Evolutionary conservation across 805 yeast species (phyloP).

Genomic region (Candida broadrunensis): DNA sequence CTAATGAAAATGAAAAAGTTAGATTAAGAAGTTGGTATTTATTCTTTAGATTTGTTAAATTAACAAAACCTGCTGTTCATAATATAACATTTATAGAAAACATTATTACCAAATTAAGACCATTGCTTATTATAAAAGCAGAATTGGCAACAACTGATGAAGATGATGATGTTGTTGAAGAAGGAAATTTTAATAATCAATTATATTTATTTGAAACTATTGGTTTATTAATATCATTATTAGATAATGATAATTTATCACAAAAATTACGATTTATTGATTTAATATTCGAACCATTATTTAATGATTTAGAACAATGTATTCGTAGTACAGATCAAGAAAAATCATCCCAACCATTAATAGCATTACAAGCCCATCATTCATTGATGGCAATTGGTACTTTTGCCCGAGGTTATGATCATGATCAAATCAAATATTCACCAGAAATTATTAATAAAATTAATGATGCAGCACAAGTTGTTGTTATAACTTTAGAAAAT

Average conservation of each 20-base stretch:
- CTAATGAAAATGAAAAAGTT: slow-evolving; percentile 69
- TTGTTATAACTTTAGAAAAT: slow-evolving; percentile 76
- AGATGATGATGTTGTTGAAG: slow-evolving; percentile 43
- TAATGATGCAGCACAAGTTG: slow-evolving; percentile 74
- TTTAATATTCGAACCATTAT: slow-evolving; percentile 70
- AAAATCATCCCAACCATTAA: slow-evolving; percentile 32
- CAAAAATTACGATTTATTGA: slow-evolving; percentile 52
- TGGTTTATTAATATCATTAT: slow-evolving; percentile 66
- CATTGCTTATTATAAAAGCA: slow-evolving; percentile 63
- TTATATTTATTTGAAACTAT: slow-evolving; percentile 80
- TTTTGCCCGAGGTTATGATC: slow-evolving; percentile 79
- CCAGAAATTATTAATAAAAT: slow-evolving; percentile 43
- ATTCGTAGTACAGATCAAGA: slow-evolving; percentile 31
- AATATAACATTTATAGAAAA: slow-evolving; percentile 46
- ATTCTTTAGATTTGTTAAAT: slow-evolving; percentile 76
- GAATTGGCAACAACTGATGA: slow-evolving; percentile 54
- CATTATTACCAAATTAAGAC: slow-evolving; percentile 58
- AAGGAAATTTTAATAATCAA: slow-evolving; percentile 71
- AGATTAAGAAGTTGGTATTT: slow-evolving; percentile 87
- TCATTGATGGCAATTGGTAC: slow-evolving; percentile 87
- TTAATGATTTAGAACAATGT: slow-evolving; percentile 64
- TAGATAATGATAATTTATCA: slow-evolving; percentile 11
- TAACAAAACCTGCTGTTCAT: slow-evolving; percentile 61
- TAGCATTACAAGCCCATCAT: slow-evolving; percentile 79
- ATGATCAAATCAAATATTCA: slow-evolving; percentile 34